Evolutionary conservation across 768 basidiomycete genomes (phyloP).

Genomic region (Lentinula guzmanii): DNA sequence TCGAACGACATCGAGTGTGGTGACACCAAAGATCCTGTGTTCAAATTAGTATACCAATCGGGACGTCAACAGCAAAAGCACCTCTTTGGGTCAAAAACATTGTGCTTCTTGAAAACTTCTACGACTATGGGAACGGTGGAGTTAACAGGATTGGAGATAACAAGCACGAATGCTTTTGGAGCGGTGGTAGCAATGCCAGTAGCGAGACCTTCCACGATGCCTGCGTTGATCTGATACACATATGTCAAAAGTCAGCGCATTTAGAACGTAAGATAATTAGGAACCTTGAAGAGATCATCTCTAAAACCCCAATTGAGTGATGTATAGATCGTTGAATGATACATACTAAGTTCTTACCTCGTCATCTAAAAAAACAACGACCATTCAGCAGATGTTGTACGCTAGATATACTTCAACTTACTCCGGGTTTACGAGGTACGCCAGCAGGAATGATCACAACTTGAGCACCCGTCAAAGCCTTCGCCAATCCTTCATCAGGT

Average conservation of each 20-base stretch:
- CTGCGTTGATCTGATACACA: conserved; percentile 81
- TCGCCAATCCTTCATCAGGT: conserved; percentile 76
- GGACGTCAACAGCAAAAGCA: conserved; percentile 23
- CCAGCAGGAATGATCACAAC: conserved; percentile 95
- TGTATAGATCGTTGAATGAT: background rate
- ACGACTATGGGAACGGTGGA: conserved; percentile 97
- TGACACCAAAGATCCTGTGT: conserved; percentile 89
- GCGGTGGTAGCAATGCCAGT: conserved; percentile 76
- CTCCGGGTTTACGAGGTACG: conserved; percentile 91
- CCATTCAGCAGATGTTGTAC: background rate
- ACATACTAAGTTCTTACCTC: conserved; percentile 28
- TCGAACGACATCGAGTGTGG: conserved; percentile 95
- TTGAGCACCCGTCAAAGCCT: conserved; percentile 79
- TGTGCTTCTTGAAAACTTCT: conserved; percentile 91
- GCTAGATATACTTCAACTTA: conserved; percentile 34
- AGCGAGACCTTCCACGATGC: conserved; percentile 91
- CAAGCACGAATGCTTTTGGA: conserved; percentile 89
- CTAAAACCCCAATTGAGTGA: conserved; percentile 30
- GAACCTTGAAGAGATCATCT: conserved; percentile 93
- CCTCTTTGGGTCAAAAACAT: conserved; percentile 90
- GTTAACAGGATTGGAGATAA: conserved; percentile 99
- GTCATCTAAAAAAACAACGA: conserved; percentile 37
- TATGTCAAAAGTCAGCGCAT: conserved; percentile 3
- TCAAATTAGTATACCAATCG: conserved; percentile 2
- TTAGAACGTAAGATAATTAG: conserved; percentile 10